Base-by-base conservation (phyloP, 306 rosid species). In the Cicer yamashitae region DNA sequence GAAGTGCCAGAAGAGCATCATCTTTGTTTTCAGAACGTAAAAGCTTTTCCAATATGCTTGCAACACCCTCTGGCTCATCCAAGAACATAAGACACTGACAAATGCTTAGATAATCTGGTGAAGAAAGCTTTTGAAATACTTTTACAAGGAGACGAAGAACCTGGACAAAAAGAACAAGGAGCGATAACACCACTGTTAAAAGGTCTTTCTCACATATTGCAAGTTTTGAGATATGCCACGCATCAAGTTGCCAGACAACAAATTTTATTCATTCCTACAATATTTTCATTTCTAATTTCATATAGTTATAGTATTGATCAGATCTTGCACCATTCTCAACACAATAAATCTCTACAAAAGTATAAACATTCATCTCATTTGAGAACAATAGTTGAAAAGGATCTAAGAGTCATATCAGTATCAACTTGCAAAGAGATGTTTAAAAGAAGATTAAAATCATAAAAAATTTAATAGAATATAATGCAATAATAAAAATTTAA, bases 41-140 rank as follows among this genome's bases (percentile, higher is more conserved):
- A 76, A 94, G 98, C 75, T 85, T 94, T 78, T 90, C 98, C 80
- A 94, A 83, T 84, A 90, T 90, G 86, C 80, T 89, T 40, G 98
- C 93, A 79, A 91, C 97, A 60, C 89, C 96, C 81, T 90, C 96
- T 18, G 97, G 89, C 82, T 90, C 98, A 83, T 89, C 91, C 96
- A 94, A 87, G 82, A 91, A 91, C 98, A 94, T 94, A 46, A 89
- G 97, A 87, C 96, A 94, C 71, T 94, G 98, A 40, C 98, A 94
- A 75, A 94, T 88, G 80, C 97, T 94, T 85, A 94, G 90, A 87
- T 91, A 90, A 85, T 94, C 98, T 10, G 97, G 98, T 65, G 97
- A 90, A 68, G 96, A 90, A 46, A 94, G 91, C 91, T 89, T 91
- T 82, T 91, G 96, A 73, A 88, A 91, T 70, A 94, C 97, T 84